These are phyloP conservation scores for Boechera retrofracta DNA, from an alignment of 345 rosid genomes.

Conservation along the genomic window DNA sequence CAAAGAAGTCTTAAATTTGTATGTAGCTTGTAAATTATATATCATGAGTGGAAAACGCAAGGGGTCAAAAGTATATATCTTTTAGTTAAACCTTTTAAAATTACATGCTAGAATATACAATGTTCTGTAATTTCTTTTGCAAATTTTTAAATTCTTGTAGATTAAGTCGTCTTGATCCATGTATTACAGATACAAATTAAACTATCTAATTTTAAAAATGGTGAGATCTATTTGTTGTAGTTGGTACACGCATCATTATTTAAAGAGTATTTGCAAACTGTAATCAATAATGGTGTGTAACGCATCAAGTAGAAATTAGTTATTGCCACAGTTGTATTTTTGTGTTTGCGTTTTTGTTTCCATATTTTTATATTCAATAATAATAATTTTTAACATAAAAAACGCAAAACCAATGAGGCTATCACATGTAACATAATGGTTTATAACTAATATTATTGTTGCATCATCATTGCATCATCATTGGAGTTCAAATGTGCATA, in stretches of 20 bases:
- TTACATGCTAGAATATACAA: not conserved
- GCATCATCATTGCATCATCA: not conserved
- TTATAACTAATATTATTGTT: not conserved
- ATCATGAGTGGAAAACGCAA: conserved; percentile 20
- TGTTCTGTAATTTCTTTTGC: not conserved
- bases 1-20: not conserved
- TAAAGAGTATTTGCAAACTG: not conserved
- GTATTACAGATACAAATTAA: not conserved
- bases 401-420: not conserved
- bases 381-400: not conserved
- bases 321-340: conserved; percentile 1
- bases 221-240: conserved; percentile 21
- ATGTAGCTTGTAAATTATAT: not conserved
- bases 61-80: not conserved
- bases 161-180: conserved; percentile 13
- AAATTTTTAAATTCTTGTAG: not conserved
- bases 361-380: not conserved
- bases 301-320: conserved; percentile 1
- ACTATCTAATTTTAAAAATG: not conserved
- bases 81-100: no score
- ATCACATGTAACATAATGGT: not conserved
- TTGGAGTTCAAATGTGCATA: no score
- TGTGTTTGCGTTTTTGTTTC: not conserved
- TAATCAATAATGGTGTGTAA: conserved; percentile 2
- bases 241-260: conserved; percentile 9